Conservation (phyloP, 148 eudicot species). For the Amaranthus cruentus region DNA sequence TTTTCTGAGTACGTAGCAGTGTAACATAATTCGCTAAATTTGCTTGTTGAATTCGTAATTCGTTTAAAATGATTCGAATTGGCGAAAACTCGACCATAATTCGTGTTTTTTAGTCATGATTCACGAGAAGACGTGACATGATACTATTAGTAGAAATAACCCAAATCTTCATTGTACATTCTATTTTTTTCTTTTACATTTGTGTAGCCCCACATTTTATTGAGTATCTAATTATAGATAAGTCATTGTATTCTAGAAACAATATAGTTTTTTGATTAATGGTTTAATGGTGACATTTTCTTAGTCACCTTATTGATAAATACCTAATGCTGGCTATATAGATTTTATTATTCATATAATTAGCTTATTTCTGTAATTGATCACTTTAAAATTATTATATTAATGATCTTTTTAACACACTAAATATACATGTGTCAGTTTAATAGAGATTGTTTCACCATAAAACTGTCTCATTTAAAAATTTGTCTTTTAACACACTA, state of each 20-base stretch:
- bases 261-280: constrained; percentile 11
- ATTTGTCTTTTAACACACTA: no score
- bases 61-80: background rate
- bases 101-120: constrained; percentile 23
- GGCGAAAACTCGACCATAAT: constrained; percentile 12
- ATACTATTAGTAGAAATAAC: constrained; percentile 11
- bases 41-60: no score
- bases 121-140: background rate
- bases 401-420: no score
- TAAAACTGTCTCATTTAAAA: no score
- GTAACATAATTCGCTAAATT: background rate
- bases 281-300: constrained; percentile 13
- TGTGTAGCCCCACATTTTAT: background rate
- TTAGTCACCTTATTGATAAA: constrained; percentile 16
- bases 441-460: no score
- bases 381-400: no score
- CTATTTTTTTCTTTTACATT: constrained; percentile 11
- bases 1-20: constrained; percentile 30
- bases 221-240: constrained; percentile 9
- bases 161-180: constrained; percentile 27
- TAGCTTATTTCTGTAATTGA: background rate
- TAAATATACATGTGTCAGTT: no score
- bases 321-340: background rate
- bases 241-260: constrained; percentile 20
- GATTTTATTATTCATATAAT: background rate